phyloP scores from a whole-genome alignment of 208 protist species.

The Leishmania tropica region DNA sequence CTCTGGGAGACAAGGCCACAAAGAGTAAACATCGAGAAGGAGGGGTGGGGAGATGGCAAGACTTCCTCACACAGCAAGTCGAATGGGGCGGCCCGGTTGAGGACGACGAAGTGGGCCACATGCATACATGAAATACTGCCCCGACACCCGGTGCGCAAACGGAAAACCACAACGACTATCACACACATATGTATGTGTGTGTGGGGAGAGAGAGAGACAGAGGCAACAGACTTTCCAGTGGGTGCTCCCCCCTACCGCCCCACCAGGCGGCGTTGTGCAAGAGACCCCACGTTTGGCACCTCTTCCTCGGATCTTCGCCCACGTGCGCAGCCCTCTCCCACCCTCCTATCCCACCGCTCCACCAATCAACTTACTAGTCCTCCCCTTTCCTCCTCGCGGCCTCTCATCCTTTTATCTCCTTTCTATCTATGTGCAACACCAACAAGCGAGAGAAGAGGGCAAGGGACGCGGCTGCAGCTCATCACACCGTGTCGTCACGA shows the following conservation, averaged over 20 bases:
- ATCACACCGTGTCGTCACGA: neutral
- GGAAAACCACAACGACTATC: neutral
- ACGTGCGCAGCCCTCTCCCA: neutral
- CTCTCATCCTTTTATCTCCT: neutral
- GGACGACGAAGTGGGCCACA: neutral
- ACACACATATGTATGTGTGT: no score
- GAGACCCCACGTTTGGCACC: neutral
- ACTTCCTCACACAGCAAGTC: neutral
- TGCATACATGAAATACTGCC: neutral
- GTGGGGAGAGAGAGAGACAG: no score
- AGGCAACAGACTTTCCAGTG: neutral
- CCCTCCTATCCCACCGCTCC: neutral
- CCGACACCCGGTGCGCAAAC: neutral
- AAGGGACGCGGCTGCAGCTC: neutral
- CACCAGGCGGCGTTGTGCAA: neutral
- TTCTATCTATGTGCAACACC: neutral
- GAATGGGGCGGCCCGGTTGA: neutral
- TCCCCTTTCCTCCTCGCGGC: neutral
- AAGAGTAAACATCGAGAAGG: no score
- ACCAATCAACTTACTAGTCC: neutral
- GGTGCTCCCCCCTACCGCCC: neutral
- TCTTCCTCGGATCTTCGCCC: neutral
- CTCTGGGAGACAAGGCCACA: neutral
- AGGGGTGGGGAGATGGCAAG: neutral
- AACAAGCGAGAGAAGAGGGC: neutral